phyloP scores from a whole-genome alignment of 768 basidiomycete species.

The Lentinula sp. region DNA sequence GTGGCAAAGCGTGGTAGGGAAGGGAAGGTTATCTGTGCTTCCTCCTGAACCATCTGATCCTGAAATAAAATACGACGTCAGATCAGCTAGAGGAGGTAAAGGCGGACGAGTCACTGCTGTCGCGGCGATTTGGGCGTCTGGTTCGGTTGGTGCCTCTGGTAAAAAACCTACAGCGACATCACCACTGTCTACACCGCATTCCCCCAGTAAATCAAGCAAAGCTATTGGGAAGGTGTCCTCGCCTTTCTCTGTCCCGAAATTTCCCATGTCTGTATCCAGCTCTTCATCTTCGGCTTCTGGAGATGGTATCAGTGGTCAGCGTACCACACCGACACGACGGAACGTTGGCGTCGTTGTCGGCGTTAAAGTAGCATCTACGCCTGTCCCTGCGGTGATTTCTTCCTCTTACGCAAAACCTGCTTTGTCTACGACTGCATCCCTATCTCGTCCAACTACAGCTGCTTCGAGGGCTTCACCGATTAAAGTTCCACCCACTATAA shows the following conservation, averaged over 20 bases:
- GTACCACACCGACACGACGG: constrained; percentile 13
- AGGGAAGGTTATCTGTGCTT: constrained; percentile 23
- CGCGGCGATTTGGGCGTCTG: constrained; percentile 67
- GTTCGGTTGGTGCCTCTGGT: constrained; percentile 16
- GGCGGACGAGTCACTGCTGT: constrained; percentile 74
- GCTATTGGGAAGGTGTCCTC: background rate
- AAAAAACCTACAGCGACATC: constrained; percentile 3
- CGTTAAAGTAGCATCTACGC: constrained; percentile 61
- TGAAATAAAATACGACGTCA: constrained; percentile 64
- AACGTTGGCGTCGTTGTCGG: constrained; percentile 29
- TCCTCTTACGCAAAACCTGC: constrained; percentile 70
- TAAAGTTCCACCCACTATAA: constrained; percentile 30
- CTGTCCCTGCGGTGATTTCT: constrained; percentile 64
- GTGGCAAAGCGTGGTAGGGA: constrained; percentile 8
- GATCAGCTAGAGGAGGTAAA: constrained; percentile 71
- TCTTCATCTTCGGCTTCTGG: constrained; percentile 6
- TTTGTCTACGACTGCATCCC: constrained; percentile 71
- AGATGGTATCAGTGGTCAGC: constrained; percentile 11
- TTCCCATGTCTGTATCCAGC: constrained; percentile 1
- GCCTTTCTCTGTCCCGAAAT: background rate
- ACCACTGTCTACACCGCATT: constrained; percentile 2
- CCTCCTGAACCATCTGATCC: constrained; percentile 25
- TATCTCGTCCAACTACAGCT: constrained; percentile 43
- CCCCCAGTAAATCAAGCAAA: background rate
- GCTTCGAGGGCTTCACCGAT: constrained; percentile 11